phyloP scores from a whole-genome alignment of 139 green algal species.

The Medakamo hakoo region DNA sequence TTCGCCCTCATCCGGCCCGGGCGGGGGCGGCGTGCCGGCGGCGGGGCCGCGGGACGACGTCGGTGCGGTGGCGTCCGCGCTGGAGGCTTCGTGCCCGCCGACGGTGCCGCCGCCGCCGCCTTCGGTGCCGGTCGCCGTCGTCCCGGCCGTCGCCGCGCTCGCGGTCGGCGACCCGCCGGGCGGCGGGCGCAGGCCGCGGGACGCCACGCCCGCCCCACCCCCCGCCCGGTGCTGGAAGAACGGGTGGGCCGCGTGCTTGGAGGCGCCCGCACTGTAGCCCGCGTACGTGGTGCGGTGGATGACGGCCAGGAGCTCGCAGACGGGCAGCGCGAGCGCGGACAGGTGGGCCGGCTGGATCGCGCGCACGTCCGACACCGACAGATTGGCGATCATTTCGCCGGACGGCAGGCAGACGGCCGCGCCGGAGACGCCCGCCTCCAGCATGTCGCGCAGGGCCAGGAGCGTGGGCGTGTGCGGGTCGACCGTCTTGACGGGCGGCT shows the following conservation, averaged over 20 bases:
- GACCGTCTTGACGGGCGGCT: conserved; percentile 29
- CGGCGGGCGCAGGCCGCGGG: neutral
- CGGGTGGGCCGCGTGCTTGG: conserved; percentile 7
- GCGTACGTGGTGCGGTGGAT: conserved; percentile 50
- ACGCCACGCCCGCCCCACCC: neutral
- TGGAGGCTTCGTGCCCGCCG: no score
- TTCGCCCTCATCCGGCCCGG: no score
- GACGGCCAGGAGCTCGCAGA: conserved; percentile 66
- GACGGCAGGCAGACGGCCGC: conserved; percentile 39
- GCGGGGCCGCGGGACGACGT: no score
- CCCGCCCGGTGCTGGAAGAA: conserved; percentile 11
- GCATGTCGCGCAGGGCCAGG: conserved; percentile 45
- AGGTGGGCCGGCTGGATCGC: conserved; percentile 50
- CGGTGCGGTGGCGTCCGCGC: no score
- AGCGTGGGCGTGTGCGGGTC: conserved; percentile 40
- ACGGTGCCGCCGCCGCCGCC: neutral
- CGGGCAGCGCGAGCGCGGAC: conserved; percentile 54
- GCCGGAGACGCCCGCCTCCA: conserved; percentile 26
- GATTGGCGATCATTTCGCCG: conserved; percentile 52
- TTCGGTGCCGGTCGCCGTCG: neutral
- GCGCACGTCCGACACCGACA: conserved; percentile 51
- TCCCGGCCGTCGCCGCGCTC: neutral
- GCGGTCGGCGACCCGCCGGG: neutral
- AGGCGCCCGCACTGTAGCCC: conserved; percentile 19
- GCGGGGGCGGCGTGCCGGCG: no score